Conservation (phyloP, 768 basidiomycete genomes). For the Candolleomyces eurysporus region DNA sequence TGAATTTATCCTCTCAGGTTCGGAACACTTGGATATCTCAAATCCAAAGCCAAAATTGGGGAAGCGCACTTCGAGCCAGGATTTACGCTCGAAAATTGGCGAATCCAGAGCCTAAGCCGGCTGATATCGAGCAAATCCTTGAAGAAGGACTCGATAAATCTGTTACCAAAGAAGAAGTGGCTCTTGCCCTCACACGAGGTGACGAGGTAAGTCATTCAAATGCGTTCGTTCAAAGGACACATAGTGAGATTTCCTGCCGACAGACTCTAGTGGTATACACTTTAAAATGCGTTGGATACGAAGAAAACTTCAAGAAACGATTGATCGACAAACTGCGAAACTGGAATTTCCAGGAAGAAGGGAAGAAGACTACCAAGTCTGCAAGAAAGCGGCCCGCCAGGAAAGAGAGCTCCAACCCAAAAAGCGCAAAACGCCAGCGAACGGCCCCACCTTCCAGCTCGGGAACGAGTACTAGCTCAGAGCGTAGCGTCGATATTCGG, state of each 20-base stretch:
- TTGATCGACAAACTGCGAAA: slow-evolving; percentile 22
- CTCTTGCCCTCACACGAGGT: slow-evolving; percentile 10
- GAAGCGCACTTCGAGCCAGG: slow-evolving; percentile 19
- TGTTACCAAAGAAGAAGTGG: slow-evolving; percentile 15
- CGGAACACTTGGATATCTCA: not conserved
- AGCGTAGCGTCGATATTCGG: no score
- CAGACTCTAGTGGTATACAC: slow-evolving; percentile 35
- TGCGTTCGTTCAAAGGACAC: not conserved
- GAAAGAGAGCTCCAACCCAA: no score
- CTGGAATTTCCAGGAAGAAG: not conserved
- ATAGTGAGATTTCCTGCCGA: not conserved
- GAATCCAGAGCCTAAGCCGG: slow-evolving; percentile 9
- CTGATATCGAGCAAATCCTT: not conserved
- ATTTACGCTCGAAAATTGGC: slow-evolving; percentile 24
- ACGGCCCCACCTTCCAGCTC: no score
- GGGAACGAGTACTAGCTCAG: no score
- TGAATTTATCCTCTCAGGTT: not conserved
- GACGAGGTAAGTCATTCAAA: slow-evolving; percentile 12
- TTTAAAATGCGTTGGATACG: slow-evolving; percentile 41
- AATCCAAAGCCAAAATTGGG: slow-evolving; percentile 22
- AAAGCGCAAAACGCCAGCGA: no score
- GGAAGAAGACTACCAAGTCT: not conserved
- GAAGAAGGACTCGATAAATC: slow-evolving; percentile 1
- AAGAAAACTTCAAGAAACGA: slow-evolving; percentile 31
- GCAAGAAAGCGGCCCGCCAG: not conserved